These are phyloP conservation scores for Candida chauliodis DNA, from an alignment of 805 yeast genomes.

Conservation along the genomic window DNA sequence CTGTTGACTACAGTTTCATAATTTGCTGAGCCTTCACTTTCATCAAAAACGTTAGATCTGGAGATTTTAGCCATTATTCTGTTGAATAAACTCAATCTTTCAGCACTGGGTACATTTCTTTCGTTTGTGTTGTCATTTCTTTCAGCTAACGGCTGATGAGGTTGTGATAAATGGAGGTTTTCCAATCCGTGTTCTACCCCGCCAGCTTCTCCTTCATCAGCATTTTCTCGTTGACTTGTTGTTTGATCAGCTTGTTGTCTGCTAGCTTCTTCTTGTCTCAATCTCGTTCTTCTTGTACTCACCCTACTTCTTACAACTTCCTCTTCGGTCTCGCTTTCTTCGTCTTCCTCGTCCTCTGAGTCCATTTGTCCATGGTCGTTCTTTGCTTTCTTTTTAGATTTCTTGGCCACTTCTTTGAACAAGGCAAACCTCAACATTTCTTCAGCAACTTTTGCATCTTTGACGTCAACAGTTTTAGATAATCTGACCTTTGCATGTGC, in stretches of 20 bases:
- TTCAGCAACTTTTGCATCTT: constrained; percentile 85
- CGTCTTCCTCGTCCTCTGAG: constrained; percentile 28
- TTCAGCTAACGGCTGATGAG: constrained; percentile 24
- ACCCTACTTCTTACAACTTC: constrained; percentile 19
- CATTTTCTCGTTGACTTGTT: constrained; percentile 11
- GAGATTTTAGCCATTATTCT: constrained; percentile 29
- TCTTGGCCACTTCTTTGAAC: constrained; percentile 64
- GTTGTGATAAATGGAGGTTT: constrained; percentile 24
- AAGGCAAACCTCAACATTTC: constrained; percentile 80
- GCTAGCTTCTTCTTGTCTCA: constrained; percentile 10
- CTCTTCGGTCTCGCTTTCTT: constrained; percentile 19
- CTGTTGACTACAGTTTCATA: constrained; percentile 27
- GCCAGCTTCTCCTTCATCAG: constrained; percentile 12
- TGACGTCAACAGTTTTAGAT: constrained; percentile 65
- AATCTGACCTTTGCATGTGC: constrained; percentile 97
- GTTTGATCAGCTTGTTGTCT: constrained; percentile 10
- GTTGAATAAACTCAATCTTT: constrained; percentile 29
- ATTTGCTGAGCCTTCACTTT: constrained; percentile 29
- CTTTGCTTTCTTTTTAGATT: constrained; percentile 30
- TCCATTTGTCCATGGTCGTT: constrained; percentile 22
- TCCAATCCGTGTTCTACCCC: constrained; percentile 25
- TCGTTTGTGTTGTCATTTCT: constrained; percentile 14
- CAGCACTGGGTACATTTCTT: constrained; percentile 26
- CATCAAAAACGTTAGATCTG: constrained; percentile 30
- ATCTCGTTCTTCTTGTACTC: constrained; percentile 17